A percentile compares a stretch with the other conserved stretches of the same genome.
Evolutionary conservation across 129 eudicot species (phyloP).

Genomic region (Chrysanthemum lavandulifolium): DNA sequence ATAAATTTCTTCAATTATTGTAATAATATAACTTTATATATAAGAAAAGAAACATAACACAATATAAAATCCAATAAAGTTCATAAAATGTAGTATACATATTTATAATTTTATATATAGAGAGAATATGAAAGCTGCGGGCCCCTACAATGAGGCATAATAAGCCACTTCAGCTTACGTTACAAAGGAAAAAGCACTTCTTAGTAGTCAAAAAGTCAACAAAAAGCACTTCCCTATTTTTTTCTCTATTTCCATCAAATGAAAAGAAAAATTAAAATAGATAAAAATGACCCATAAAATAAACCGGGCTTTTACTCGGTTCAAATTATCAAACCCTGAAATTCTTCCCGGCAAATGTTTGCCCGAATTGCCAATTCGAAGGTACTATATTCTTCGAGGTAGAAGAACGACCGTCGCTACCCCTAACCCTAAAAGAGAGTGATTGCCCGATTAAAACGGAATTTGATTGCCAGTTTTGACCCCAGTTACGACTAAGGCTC

Average conservation of each 20-base stretch:
- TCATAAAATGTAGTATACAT: constrained; percentile 23
- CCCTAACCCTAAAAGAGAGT: constrained; percentile 38
- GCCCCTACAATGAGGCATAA: constrained; percentile 23
- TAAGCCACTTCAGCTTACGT: constrained; percentile 38
- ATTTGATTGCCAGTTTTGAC: constrained; percentile 77
- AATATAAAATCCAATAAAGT: background rate
- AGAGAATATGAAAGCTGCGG: constrained; percentile 30
- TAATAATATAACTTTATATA: background rate
- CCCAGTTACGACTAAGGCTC: constrained; percentile 68
- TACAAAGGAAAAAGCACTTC: constrained; percentile 35
- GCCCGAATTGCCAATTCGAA: constrained; percentile 41
- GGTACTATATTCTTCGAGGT: constrained; percentile 40
- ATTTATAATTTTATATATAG: background rate
- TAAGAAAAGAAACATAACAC: background rate
- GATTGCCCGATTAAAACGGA: constrained; percentile 60
- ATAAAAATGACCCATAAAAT: constrained; percentile 17
- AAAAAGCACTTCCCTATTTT: constrained; percentile 29
- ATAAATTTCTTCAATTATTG: background rate
- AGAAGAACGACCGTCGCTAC: constrained; percentile 38
- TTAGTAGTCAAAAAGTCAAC: constrained; percentile 30
- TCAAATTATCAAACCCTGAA: constrained; percentile 29
- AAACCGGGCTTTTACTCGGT: constrained; percentile 8
- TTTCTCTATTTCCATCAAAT: constrained; percentile 1
- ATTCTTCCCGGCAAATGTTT: constrained; percentile 45
- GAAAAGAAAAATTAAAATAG: background rate